A percentile compares a stretch with the other conserved stretches of the same genome.
These are phyloP conservation scores for Excoecaria cochinchinensis DNA, from an alignment of 345 rosid species.

Conservation along the genomic window DNA sequence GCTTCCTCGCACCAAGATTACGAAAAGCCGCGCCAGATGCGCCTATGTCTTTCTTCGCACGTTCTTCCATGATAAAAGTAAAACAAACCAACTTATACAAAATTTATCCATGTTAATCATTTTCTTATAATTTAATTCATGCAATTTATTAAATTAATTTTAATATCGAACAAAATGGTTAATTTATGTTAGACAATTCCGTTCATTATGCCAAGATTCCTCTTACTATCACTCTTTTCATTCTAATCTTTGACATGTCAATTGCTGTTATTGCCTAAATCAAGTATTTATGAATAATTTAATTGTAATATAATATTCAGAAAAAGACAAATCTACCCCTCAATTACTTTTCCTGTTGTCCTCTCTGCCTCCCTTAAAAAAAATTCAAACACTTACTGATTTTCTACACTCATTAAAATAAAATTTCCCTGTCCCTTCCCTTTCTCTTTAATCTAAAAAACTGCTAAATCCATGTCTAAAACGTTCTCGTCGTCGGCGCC, in stretches of 20 bases:
- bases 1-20: slow-evolving; percentile 9
- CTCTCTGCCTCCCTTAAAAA: background rate
- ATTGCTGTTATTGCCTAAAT: too few species aligned
- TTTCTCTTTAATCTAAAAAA: too few species aligned
- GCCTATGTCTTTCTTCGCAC: slow-evolving; percentile 25
- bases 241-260: too few species aligned
- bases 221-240: too few species aligned
- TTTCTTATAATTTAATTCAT: too few species aligned
- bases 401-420: background rate
- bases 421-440: background rate
- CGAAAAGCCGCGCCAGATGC: slow-evolving; percentile 47
- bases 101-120: too few species aligned
- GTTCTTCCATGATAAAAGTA: slow-evolving; percentile 21
- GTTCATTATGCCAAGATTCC: too few species aligned
- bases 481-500: slow-evolving; percentile 27
- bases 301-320: too few species aligned
- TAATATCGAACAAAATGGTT: too few species aligned
- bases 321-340: slow-evolving; percentile 23
- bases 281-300: too few species aligned
- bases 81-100: background rate
- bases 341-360: background rate
- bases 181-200: too few species aligned
- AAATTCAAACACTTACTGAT: background rate
- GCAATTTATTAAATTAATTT: too few species aligned
- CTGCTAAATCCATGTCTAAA: background rate